Evolutionary conservation across 768 basidiomycete species (phyloP).

Genomic region (Vishniacozyma victoriae): DNA sequence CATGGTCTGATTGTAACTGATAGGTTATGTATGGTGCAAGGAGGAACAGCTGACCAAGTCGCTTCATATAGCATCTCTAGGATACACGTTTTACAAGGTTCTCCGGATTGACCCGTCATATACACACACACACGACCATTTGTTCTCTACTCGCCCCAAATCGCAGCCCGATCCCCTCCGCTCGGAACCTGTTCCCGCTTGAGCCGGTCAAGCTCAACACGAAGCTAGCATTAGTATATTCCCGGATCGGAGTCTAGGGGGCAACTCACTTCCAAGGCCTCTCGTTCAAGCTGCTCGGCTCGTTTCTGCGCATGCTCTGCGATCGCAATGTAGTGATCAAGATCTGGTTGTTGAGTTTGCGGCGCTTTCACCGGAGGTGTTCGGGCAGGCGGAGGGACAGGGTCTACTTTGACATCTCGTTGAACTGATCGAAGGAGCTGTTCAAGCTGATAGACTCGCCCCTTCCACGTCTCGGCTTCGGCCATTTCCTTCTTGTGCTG

Average conservation of each 20-base stretch:
- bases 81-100: not conserved
- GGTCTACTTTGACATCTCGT: not conserved
- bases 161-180: too few relatives aligned
- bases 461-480: conserved; percentile 18
- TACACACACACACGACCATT: not conserved
- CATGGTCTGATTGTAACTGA: too few relatives aligned
- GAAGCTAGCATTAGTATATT: conserved; percentile 1
- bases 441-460: conserved; percentile 15
- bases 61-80: not conserved
- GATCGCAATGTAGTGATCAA: conserved; percentile 2
- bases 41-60: not conserved
- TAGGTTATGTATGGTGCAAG: too few relatives aligned
- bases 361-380: not conserved
- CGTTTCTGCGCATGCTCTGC: conserved; percentile 18
- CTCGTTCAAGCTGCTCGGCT: conserved; percentile 14
- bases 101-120: too few relatives aligned
- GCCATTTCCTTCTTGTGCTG: conserved; percentile 15
- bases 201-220: not conserved
- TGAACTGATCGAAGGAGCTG: not conserved
- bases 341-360: not conserved
- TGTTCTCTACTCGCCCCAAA: too few relatives aligned
- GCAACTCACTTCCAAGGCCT: conserved; percentile 23
- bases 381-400: not conserved
- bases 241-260: not conserved
- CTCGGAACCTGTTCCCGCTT: not conserved